Evolutionary conservation across 306 rosid genomes (phyloP).

Genomic region (Cucurbita moschata): DNA sequence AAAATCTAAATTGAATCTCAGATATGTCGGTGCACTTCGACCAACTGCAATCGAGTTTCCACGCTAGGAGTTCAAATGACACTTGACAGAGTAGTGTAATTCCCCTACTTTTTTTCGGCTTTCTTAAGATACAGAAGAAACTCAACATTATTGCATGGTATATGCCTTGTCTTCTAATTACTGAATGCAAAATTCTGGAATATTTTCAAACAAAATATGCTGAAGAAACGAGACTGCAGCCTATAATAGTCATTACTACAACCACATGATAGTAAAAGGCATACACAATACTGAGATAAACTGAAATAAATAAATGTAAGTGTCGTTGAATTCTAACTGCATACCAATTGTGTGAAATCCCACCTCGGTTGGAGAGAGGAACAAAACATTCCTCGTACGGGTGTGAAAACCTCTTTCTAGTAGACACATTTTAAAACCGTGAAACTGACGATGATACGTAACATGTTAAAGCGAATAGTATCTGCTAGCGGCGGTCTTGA

Average conservation of each 20-base stretch:
- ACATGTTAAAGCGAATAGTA: no score
- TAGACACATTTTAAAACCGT: no score
- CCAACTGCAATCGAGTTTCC: neutral
- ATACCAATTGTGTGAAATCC: neutral
- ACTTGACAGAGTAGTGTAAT: neutral
- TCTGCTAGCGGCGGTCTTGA: neutral
- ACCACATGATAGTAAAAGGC: neutral
- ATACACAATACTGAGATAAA: neutral
- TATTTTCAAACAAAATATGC: neutral
- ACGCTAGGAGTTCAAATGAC: neutral
- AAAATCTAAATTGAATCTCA: neutral
- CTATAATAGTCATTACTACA: neutral
- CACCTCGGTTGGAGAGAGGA: no score
- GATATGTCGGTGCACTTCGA: neutral
- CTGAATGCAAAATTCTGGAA: neutral
- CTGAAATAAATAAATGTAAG: neutral
- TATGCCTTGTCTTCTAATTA: neutral
- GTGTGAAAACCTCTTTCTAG: no score
- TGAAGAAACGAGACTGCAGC: neutral
- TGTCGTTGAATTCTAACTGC: neutral
- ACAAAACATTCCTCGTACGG: no score
- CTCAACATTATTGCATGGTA: neutral
- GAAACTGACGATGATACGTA: no score
- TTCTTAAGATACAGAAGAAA: neutral
- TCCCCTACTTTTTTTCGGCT: neutral